Percentiles rank a stretch among this genome's conserved stretches.
Conservation (phyloP, 768 basidiomycete species). For the Amanita subjunquillea region DNA sequence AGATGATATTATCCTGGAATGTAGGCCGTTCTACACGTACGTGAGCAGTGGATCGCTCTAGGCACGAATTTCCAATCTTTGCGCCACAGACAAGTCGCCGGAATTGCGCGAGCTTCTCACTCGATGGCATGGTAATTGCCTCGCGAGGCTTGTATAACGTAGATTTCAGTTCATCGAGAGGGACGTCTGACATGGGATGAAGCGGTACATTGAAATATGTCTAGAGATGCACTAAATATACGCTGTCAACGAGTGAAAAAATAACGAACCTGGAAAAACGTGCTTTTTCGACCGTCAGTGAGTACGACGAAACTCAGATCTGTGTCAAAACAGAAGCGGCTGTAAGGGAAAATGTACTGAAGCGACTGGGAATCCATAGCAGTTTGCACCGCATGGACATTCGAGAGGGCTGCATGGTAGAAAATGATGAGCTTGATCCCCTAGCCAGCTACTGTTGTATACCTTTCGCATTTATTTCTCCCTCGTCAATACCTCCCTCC, state of each 20-base stretch:
- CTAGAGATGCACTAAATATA: conserved; percentile 22
- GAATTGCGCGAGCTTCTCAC: conserved; percentile 41
- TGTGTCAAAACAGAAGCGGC: conserved; percentile 60
- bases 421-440: background rate
- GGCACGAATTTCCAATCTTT: conserved; percentile 41
- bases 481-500: conserved; percentile 61
- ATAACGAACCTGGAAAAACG: conserved; percentile 54
- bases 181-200: conserved; percentile 12
- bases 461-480: conserved; percentile 48
- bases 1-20: background rate
- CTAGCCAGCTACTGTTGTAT: conserved; percentile 14
- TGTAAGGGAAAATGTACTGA: conserved; percentile 71
- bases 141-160: conserved; percentile 41
- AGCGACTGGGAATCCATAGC: conserved; percentile 56
- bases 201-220: conserved; percentile 50
- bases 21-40: conserved; percentile 23
- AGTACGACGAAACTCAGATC: conserved; percentile 60
- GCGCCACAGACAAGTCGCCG: conserved; percentile 53
- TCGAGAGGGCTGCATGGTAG: conserved; percentile 41
- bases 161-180: conserved; percentile 6
- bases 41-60: conserved; percentile 48
- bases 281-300: conserved; percentile 54
- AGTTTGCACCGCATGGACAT: conserved; percentile 54
- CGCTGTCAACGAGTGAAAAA: background rate
- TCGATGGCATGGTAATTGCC: conserved; percentile 32